Percentiles rank a stretch among this genome's conserved stretches.
Evolutionary conservation across 2,329 filamentous ascomycete species (phyloP).

Genomic region (Epichloe coenophiala): DNA sequence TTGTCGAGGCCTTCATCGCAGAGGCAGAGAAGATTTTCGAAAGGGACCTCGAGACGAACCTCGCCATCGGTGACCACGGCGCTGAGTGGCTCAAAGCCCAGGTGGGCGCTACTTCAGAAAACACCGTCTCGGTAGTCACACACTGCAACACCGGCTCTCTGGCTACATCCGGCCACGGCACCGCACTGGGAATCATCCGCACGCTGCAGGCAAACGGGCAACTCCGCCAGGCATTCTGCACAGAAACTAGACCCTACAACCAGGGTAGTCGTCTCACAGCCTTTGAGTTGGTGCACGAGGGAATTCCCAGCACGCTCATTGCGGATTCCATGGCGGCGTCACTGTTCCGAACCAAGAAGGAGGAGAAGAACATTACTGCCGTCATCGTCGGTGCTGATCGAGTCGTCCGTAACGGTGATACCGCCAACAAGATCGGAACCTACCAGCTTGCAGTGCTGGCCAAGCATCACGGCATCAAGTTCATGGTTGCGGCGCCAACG

Average conservation of each 20-base stretch:
- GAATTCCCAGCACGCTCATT: slow-evolving; percentile 80
- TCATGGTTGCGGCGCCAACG: slow-evolving; percentile 85
- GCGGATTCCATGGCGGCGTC: slow-evolving; percentile 95
- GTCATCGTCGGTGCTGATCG: slow-evolving; percentile 92
- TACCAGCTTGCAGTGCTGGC: slow-evolving; percentile 88
- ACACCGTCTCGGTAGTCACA: slow-evolving; percentile 66
- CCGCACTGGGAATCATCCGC: slow-evolving; percentile 85
- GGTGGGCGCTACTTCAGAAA: slow-evolving; percentile 30
- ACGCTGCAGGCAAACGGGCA: slow-evolving; percentile 54
- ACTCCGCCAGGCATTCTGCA: slow-evolving; percentile 81
- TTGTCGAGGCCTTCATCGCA: slow-evolving; percentile 59
- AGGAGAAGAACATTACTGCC: slow-evolving; percentile 57
- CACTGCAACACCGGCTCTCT: slow-evolving; percentile 98
- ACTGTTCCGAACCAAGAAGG: slow-evolving; percentile 53
- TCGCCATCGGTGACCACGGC: slow-evolving; percentile 70
- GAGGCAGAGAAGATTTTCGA: slow-evolving; percentile 78
- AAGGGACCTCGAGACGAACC: slow-evolving; percentile 78
- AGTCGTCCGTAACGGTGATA: slow-evolving; percentile 92
- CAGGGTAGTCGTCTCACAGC: slow-evolving; percentile 90
- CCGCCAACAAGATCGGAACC: slow-evolving; percentile 96
- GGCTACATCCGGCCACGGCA: slow-evolving; percentile 95
- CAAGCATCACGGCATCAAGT: slow-evolving; percentile 76
- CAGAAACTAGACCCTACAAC: slow-evolving; percentile 94
- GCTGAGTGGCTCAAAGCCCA: slow-evolving; percentile 68
- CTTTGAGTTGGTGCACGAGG: slow-evolving; percentile 90